Evolutionary conservation across 106 monocot genomes (phyloP), one percentile per base, ranked within the genome.

Genomic region (Alisma plantagoaquatica): DNA sequence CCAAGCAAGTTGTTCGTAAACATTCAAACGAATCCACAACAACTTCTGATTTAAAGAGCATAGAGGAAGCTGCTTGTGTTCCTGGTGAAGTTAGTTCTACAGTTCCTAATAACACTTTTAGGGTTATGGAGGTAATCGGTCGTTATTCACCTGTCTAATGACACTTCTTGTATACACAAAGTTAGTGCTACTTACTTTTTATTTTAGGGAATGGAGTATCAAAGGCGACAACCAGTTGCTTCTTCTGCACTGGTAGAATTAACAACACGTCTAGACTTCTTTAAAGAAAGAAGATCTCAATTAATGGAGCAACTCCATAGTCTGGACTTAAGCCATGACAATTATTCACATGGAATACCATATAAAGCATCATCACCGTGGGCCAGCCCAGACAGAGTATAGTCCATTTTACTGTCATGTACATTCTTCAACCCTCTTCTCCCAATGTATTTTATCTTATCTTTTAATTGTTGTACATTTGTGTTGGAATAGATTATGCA

Each of bases 241-340:
- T 89, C 96, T 31, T 81, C 89, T 12, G 84, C 96, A 28, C 67
- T 98, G 59, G 73, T 98, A 45, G 89, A 98, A 31, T 70, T 98
- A 22, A 89, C 96, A 14, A 74, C 96, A 2, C 80, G 96, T 0
- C 96, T 98, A n/a, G 96, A 90, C 64, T 98, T 90, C 66, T 98
- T 98, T 62, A 98, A 85, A 49, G 84, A 89, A 33, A 65, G 96
- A 31, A 73, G 96, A 54, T 85, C 96, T 2, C 96, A 98, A 60
- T 78, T 98, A 14, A 89, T 98, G 78, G 89, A 98, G 55, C 89
- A 98, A 31, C 76, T 98, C 27, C 96, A 89, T 59, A 90, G 66
- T 49, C 81, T 98, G 16, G 89, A 98, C 45, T 51, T 81, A 26
- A 71, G 47, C 56, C 81, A 87, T 51, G 80, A 64, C 2, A 35